Evolutionary conservation across 305 asterid genomes (phyloP).

Genomic region (Fraxinus platypoda): DNA sequence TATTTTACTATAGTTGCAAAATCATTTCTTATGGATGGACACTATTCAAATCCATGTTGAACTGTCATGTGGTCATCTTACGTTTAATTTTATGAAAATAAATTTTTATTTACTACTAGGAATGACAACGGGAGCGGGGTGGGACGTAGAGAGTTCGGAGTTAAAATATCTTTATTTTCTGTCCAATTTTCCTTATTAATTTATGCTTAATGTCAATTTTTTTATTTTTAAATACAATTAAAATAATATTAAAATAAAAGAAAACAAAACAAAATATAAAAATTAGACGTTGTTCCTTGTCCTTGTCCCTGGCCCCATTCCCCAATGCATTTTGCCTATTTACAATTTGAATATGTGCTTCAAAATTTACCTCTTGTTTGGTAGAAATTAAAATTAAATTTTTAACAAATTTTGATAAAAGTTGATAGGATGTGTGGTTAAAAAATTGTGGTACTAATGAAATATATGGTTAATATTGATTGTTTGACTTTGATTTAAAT

Average conservation of each 20-base stretch:
- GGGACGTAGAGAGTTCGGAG: background rate
- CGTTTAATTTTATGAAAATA: background rate
- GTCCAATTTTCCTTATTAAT: background rate
- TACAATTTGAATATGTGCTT: background rate
- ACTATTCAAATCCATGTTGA: background rate
- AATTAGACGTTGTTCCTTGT: background rate
- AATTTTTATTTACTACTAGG: background rate
- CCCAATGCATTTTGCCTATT: background rate
- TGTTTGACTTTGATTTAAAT: too few species aligned
- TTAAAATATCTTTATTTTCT: background rate
- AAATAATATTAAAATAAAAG: background rate
- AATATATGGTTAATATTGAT: too few species aligned
- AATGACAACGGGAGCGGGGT: background rate
- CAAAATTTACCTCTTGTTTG: background rate
- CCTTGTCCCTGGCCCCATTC: background rate
- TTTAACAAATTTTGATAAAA: too few species aligned
- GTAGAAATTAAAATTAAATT: too few species aligned
- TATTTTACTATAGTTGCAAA: background rate
- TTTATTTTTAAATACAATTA: background rate
- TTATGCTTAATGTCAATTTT: background rate
- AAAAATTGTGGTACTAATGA: too few species aligned
- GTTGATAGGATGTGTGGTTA: too few species aligned
- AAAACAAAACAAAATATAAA: too few species aligned
- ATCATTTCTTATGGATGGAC: background rate
- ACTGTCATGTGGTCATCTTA: background rate